Evolutionary conservation across 2,329 filamentous ascomycete genomes (phyloP), one percentile per base, ranked within the genome.

Genomic region (Hymenoscyphus scutula): DNA sequence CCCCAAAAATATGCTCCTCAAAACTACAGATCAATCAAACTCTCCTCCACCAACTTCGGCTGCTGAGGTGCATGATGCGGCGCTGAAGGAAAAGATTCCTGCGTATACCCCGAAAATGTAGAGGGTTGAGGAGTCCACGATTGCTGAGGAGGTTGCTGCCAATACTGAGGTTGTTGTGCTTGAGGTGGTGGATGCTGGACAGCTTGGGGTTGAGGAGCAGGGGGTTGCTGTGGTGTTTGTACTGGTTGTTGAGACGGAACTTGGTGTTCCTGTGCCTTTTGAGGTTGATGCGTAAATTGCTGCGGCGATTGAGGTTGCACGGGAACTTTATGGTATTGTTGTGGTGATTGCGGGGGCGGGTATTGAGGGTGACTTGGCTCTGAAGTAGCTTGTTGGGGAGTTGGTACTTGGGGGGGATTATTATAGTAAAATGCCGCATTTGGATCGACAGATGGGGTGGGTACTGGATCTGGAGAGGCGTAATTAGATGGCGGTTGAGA

Each of bases 21-120:
- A n/a, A 7, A 57, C 69, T 76, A 93, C 65, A 94, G 80, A 75
- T 95, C 91, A 76, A 95, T 95, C 71, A 95, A 77, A 63, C 87
- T 89, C 76, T 94, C 91, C 76, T 94, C 90, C 55, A 89, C 82
- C 0, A 59, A 45, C 45, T 59, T 45, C 15, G 57, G 57, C 17
- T 59, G 73, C 68, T 82, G 78, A 51, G 79, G 76, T 61, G 84
- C 81, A 73, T 88, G 84, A 63, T 87, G 84, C 17, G 87, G 86
- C 30, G 84, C 85, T 2, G 83, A 79, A 1, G 89, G 89, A 70
- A 91, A 91, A 2, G 82, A 78, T 27, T 88, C 84, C 70, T 85
- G 84, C 2, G 76, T 77, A 69, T 85, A 88, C 6, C 80, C 78
- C 11, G 74, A 65, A 64, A 85, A 84, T 2, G 76, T 77, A 51